These are phyloP conservation scores for Plasmodium yoelii DNA, from an alignment of 169 alveolate species.

Conservation along the genomic window DNA sequence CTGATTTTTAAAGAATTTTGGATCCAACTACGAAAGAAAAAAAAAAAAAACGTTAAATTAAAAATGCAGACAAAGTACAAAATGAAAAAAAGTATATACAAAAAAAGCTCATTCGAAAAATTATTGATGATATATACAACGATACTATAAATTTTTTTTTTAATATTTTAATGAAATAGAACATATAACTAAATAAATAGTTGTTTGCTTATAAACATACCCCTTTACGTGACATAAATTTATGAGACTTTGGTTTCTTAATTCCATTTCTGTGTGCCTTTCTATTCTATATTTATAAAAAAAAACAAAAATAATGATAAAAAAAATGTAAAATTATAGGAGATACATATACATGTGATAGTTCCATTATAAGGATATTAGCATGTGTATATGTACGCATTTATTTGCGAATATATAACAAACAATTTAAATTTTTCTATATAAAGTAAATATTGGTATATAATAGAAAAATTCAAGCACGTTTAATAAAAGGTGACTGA, in stretches of 20 bases:
- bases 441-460: no score
- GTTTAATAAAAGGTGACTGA: no score
- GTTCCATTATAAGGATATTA: no score
- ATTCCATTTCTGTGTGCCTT: constrained; percentile 90
- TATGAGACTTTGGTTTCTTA: constrained; percentile 80
- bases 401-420: no score
- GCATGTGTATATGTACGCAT: no score
- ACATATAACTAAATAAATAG: no score
- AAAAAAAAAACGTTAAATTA: constrained; percentile 1
- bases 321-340: neutral
- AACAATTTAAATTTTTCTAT: no score
- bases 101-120: neutral
- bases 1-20: constrained; percentile 87
- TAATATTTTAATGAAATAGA: no score
- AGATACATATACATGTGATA: neutral
- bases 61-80: constrained; percentile 2
- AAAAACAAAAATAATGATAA: neutral
- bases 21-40: constrained; percentile 78
- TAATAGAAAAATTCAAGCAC: no score
- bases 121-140: no score
- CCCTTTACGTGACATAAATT: constrained; percentile 86
- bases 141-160: no score
- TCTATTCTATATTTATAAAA: constrained; percentile 79
- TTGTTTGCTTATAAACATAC: constrained; percentile 66
- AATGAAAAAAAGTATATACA: neutral